phyloP scores from a whole-genome alignment of 768 basidiomycete genomes.

The Amanita rimosa region DNA sequence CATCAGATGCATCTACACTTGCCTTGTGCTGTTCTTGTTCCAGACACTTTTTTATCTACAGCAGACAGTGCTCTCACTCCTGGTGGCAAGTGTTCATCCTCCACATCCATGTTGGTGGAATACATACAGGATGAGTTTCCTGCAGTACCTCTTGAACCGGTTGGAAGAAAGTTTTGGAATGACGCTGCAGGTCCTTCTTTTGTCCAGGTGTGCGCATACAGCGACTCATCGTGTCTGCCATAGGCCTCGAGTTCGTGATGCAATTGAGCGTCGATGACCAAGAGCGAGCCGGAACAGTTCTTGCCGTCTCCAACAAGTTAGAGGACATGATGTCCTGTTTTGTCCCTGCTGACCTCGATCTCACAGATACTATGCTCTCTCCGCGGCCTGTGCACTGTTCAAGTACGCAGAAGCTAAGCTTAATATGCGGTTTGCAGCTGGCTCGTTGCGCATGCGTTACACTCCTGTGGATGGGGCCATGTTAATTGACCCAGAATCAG shows the following conservation, averaged over 20 bases:
- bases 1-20: slow-evolving; percentile 76
- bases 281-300: slow-evolving; percentile 67
- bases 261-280: slow-evolving; percentile 76
- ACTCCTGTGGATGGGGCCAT: slow-evolving; percentile 82
- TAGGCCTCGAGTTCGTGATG: slow-evolving; percentile 65
- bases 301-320: slow-evolving; percentile 72
- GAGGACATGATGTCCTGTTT: slow-evolving; percentile 21
- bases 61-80: slow-evolving; percentile 36
- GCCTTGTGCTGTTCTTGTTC: slow-evolving; percentile 65
- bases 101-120: slow-evolving; percentile 57
- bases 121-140: slow-evolving; percentile 70
- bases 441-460: slow-evolving; percentile 66
- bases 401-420: slow-evolving; percentile 66
- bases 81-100: slow-evolving; percentile 29
- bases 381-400: slow-evolving; percentile 79
- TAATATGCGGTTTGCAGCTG: slow-evolving; percentile 58
- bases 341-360: slow-evolving; percentile 4
- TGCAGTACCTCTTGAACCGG: slow-evolving; percentile 51
- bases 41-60: slow-evolving; percentile 66
- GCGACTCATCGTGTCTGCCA: neutral
- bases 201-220: neutral
- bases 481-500: slow-evolving; percentile 89
- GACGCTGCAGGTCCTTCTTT: slow-evolving; percentile 51
- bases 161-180: slow-evolving; percentile 79
- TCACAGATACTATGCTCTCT: slow-evolving; percentile 77